phyloP scores from a whole-genome alignment of 306 rosid genomes.

The Astragalus glycyphyllos region DNA sequence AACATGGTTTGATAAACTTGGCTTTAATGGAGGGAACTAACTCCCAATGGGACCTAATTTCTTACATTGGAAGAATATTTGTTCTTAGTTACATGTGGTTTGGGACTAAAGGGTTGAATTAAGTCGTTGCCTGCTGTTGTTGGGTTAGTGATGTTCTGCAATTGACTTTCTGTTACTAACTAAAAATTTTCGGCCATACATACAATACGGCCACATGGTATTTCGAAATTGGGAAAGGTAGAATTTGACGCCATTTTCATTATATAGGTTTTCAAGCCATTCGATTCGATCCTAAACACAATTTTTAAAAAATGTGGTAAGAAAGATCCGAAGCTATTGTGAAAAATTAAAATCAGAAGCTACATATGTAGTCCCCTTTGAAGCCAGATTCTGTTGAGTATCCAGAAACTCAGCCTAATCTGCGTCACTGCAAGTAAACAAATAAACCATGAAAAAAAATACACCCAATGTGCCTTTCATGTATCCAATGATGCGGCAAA shows the following conservation, averaged over 20 bases:
- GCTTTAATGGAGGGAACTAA: constrained; percentile 1
- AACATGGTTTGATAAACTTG: constrained; percentile 71
- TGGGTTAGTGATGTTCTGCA: constrained; percentile 38
- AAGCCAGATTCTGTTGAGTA: not conserved
- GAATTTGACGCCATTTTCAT: not conserved
- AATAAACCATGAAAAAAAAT: not conserved
- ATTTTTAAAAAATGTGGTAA: not conserved
- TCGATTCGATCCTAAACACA: not conserved
- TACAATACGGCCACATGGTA: not conserved
- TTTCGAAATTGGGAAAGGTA: not conserved
- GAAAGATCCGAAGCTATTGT: not conserved
- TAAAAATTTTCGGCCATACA: not conserved
- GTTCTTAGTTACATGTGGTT: constrained; percentile 26
- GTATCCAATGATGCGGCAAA: too few species aligned
- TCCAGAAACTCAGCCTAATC: not conserved
- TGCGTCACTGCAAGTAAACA: not conserved
- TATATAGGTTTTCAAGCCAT: not conserved
- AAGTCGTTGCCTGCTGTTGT: constrained; percentile 1
- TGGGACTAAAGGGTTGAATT: not conserved
- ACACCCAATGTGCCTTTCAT: not conserved
- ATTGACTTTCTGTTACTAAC: not conserved
- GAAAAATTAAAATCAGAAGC: not conserved
- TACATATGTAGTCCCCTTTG: not conserved
- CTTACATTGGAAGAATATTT: constrained; percentile 7
- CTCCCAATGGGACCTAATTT: not conserved